Base-by-base conservation (phyloP, 129 eudicot species). In the Glebionis coronaria region DNA sequence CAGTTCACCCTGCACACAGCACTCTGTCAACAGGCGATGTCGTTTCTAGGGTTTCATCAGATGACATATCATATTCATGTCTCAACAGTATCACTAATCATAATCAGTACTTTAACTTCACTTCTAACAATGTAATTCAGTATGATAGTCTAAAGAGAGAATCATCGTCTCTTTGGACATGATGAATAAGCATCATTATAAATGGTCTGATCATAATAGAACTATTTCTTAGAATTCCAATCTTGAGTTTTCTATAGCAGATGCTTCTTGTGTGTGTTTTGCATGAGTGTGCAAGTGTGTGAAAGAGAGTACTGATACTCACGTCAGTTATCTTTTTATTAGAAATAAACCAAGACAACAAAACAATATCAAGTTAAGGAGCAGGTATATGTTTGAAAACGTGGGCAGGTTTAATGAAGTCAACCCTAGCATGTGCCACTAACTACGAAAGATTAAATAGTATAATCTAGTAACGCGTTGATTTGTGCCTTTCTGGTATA, bases 121-220 rank as follows among this genome's bases (percentile, higher is more conserved):
- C 80, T 68, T 74, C 83, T 9, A 74, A 42, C 6, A 70, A 67
- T 84, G 95, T 85, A 72, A 74, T 78, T 60, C 77, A 69, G 25
- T 55, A 62, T 60, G 87, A 81, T 63, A 78, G 85, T 68, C 69
- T 84, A 7, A 84, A 82, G 83, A 82, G 80, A 59, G 90, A 84
- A 68, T 80, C 88, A n/a, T 61, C 80, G 53, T 65, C 70, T 81
- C 78, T 91, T 67, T 68, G 93, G 95, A 47, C 92, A 82, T 81
- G 82, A 90, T 66, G 1, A 21, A 20, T 52, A 27, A 73, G 44
- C 77, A 20, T 63, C 3, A 62, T 14, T 57, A 18, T 9, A 12
- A 25, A 18, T 84, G 81, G 79, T 90, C 76, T 73, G 78, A 63
- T 84, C 73, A 75, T 56, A 40, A 62, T 38, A 27, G 42, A 6